Evolutionary conservation across 805 yeast species (phyloP).

Genomic region (Yarrowia bubula): DNA sequence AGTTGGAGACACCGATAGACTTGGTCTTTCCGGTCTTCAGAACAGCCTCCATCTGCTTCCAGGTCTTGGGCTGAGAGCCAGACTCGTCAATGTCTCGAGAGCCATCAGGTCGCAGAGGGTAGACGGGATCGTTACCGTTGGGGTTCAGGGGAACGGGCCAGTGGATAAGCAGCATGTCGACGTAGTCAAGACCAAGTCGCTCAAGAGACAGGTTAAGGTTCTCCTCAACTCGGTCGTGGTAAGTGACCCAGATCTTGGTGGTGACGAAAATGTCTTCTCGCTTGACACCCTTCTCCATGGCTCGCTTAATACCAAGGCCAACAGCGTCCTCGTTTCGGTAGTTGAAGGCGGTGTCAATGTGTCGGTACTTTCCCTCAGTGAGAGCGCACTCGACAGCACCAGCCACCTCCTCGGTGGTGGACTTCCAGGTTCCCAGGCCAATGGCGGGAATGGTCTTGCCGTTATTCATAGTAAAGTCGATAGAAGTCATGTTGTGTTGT

Average conservation of each 20-base stretch:
- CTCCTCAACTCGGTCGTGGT: constrained; percentile 42
- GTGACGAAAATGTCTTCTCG: constrained; percentile 58
- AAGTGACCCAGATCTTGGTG: constrained; percentile 57
- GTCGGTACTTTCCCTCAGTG: constrained; percentile 6
- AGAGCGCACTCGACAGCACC: constrained; percentile 5
- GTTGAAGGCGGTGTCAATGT: constrained; percentile 16
- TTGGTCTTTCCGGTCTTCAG: constrained; percentile 46
- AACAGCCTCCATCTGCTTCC: constrained; percentile 61
- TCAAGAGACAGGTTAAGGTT: constrained; percentile 53
- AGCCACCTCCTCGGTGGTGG: constrained; percentile 5
- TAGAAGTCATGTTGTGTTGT: constrained; percentile 5
- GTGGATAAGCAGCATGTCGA: constrained; percentile 43
- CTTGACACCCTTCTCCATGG: constrained; percentile 45
- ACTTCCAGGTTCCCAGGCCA: constrained; percentile 49
- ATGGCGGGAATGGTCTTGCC: constrained; percentile 63
- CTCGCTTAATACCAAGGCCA: constrained; percentile 52
- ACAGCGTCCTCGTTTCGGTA: constrained; percentile 59
- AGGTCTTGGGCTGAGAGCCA: constrained; percentile 49
- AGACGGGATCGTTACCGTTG: constrained; percentile 7
- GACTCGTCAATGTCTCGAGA: constrained; percentile 13
- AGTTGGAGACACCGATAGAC: constrained; percentile 78
- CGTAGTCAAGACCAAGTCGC: constrained; percentile 56
- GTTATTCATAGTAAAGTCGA: constrained; percentile 48
- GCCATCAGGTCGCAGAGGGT: constrained; percentile 1
- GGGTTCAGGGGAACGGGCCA: constrained; percentile 13